Base-by-base conservation (phyloP, 257 asterid species). In the Leonotis leonurus region DNA sequence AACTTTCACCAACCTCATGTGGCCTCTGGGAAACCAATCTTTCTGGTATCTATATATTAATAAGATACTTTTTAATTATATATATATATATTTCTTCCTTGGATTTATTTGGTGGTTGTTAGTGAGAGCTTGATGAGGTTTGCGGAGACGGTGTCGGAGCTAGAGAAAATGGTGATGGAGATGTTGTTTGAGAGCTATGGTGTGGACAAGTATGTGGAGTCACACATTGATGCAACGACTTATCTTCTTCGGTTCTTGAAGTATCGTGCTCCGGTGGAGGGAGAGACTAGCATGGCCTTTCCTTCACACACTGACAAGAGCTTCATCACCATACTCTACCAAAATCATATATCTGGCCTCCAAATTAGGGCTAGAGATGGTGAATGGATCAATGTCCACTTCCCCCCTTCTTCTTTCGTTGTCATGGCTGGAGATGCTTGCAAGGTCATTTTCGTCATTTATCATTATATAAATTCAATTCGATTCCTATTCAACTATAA, bases 341-440 rank as follows among this genome's bases (percentile, higher is more conserved):
- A 81, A 57, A 81, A 75, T 36, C 87, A 83, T 20, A 64, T 85
- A 33, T 83, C 87, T 33, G 94, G 91, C 13, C 58, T 88, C 27
- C 81, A 85, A 57, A 60, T 81, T 5, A 75, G 60, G 85, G 68
- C 80, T 2, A 73, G 86, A 74, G 82, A 79, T 6, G 89, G 81
- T 0, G 73, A 81, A 16, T 85, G 96, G 96, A 70, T 83, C 10
- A 18, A 44, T 4, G 78, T 81, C 14, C 66, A 68, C 3, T 83
- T 79, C 37, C 85, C 91, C 1, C 81, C 87, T 3, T 74, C 84
- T 7, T 81, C 91, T 13, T 85, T 79, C 21, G 73, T 85, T 0
- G 87, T 87, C 72, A 85, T 87, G 88, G 90, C 95, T 6, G 95
- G 95, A 4, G 95, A 87, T 70, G 90, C 83, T 1, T 70, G 82